phyloP scores from a whole-genome alignment of 495 filamentous ascomycete genomes.

The Neurospora hispaniola region DNA sequence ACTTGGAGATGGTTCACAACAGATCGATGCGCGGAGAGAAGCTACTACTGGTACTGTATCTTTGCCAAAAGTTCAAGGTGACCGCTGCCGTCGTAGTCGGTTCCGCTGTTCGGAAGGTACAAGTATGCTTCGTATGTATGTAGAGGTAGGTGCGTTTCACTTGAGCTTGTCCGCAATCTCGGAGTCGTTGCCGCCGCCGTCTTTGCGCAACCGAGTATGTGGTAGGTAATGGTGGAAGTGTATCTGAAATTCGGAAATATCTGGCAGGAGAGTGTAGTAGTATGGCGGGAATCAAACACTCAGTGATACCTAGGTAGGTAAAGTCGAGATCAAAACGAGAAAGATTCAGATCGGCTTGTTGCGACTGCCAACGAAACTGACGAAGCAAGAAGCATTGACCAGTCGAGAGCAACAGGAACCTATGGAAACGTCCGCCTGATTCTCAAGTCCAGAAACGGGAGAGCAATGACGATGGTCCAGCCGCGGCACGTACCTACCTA shows the following conservation, averaged over 20 bases:
- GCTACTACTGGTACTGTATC: background rate
- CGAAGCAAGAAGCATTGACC: background rate
- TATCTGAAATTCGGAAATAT: background rate
- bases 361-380: too few species aligned
- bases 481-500: background rate
- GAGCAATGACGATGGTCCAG: background rate
- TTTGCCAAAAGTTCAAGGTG: background rate
- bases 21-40: background rate
- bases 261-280: background rate
- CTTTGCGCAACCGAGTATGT: background rate
- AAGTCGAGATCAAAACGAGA: background rate
- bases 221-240: background rate
- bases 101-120: background rate
- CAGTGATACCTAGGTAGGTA: too few species aligned
- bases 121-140: background rate
- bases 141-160: background rate
- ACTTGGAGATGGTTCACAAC: background rate
- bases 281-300: too few species aligned
- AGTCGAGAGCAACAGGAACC: background rate
- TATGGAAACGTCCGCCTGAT: background rate
- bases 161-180: background rate
- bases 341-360: too few species aligned
- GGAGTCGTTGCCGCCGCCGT: background rate
- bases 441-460: background rate
- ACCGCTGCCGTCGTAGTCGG: background rate